phyloP scores from a whole-genome alignment of 768 basidiomycete species.

The Phanerochaete carnosa region DNA sequence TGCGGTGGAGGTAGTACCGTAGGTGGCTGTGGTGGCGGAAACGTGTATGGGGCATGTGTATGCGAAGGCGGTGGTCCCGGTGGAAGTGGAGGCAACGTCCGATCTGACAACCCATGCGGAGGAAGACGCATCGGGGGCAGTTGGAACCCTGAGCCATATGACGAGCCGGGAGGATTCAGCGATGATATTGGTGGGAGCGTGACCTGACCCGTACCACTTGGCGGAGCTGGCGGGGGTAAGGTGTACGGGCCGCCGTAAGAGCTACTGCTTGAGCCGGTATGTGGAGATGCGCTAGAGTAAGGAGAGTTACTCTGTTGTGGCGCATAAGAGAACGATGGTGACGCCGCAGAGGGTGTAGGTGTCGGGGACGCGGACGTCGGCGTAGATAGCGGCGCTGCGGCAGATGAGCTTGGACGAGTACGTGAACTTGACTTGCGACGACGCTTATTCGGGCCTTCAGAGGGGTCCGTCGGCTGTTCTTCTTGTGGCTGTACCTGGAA shows the following conservation, averaged over 20 bases:
- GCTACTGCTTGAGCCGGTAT: not conserved
- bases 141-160: slow-evolving; percentile 4
- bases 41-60: slow-evolving; percentile 5
- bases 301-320: not conserved
- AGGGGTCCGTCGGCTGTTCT: not conserved
- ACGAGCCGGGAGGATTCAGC: not conserved
- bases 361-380: slow-evolving; percentile 7
- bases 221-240: not conserved
- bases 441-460: not conserved
- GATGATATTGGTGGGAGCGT: slow-evolving; percentile 11
- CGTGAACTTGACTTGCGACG: slow-evolving; percentile 1
- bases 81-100: slow-evolving; percentile 9
- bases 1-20: not conserved
- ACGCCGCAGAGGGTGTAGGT: slow-evolving; percentile 3
- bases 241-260: not conserved
- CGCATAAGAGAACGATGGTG: not conserved
- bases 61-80: not conserved
- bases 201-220: not conserved
- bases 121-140: slow-evolving; percentile 10
- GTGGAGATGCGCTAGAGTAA: not conserved
- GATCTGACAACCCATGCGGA: not conserved
- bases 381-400: not conserved
- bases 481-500: slow-evolving; percentile 46
- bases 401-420: not conserved
- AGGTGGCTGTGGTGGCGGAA: slow-evolving; percentile 11